Conservation (phyloP, 106 monocot species). For the Phalaenopsis equestris region DNA sequence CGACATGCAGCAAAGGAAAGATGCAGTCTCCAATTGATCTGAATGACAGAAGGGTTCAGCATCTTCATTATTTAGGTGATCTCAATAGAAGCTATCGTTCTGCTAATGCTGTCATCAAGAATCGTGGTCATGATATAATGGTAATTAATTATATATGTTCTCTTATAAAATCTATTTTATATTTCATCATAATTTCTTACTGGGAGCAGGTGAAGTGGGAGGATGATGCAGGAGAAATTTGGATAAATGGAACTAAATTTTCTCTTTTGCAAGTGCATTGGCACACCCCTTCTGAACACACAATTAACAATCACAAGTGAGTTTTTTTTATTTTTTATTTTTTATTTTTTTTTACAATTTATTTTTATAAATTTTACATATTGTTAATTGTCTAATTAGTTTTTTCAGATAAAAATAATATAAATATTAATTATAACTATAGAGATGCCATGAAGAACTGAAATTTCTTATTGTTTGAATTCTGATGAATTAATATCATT, state of each 20-base stretch:
- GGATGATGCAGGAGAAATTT: constrained; percentile 9
- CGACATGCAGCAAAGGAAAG: not conserved
- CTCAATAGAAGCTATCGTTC: not conserved
- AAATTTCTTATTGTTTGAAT: too few relatives aligned
- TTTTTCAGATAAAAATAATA: too few relatives aligned
- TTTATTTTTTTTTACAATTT: too few relatives aligned
- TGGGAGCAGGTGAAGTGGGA: constrained; percentile 14
- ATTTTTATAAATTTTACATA: too few relatives aligned
- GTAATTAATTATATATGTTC: not conserved
- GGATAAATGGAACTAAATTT: constrained; percentile 10
- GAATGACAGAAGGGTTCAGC: not conserved
- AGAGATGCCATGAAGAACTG: too few relatives aligned
- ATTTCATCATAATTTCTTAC: not conserved
- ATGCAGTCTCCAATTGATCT: constrained; percentile 3
- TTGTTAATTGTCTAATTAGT: too few relatives aligned
- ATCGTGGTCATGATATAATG: constrained; percentile 6
- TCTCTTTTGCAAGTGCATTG: constrained; percentile 8
- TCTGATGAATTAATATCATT: too few relatives aligned
- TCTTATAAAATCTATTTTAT: not conserved
- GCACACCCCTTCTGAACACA: constrained; percentile 9
- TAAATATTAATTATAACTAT: too few relatives aligned
- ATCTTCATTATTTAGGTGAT: not conserved
- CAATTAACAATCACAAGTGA: not conserved
- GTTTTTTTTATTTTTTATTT: too few relatives aligned
- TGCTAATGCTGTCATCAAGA: constrained; percentile 1